Conservation (phyloP, 2,329 filamentous ascomycete genomes). For the Furcasterigmium furcatum region DNA sequence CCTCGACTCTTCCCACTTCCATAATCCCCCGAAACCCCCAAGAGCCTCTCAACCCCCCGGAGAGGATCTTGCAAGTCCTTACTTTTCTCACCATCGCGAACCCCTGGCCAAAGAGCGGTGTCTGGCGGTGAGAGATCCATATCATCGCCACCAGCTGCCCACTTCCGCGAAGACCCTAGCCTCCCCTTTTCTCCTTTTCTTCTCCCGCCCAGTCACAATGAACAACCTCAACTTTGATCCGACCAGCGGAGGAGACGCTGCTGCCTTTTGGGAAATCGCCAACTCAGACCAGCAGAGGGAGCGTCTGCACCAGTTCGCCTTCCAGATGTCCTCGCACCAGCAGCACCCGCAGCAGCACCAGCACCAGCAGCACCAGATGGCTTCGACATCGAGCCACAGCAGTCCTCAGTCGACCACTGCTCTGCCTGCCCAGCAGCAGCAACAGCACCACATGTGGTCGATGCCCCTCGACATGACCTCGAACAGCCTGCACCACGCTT, state of each 20-base stretch:
- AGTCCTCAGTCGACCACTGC: slow-evolving; percentile 11
- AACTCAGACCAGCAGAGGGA: slow-evolving; percentile 18
- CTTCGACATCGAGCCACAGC: slow-evolving; percentile 11
- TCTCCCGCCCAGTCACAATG: slow-evolving; percentile 30
- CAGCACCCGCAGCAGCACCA: slow-evolving; percentile 9
- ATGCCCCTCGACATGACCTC: slow-evolving; percentile 50
- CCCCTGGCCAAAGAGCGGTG: slow-evolving; percentile 36
- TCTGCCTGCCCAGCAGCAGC: slow-evolving; percentile 24
- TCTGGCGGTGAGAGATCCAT: slow-evolving; percentile 26
- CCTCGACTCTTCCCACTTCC: slow-evolving; percentile 3
- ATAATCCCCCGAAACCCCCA: slow-evolving; percentile 5
- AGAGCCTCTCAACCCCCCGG: slow-evolving; percentile 2
- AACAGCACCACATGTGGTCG: slow-evolving; percentile 37
- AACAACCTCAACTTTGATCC: slow-evolving; percentile 59
- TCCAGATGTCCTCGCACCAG: slow-evolving; percentile 33
- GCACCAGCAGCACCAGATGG: slow-evolving; percentile 5
- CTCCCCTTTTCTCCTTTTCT: slow-evolving; percentile 17
- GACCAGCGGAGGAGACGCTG: slow-evolving; percentile 32
- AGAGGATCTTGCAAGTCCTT: slow-evolving; percentile 2
- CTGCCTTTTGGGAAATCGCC: background rate
- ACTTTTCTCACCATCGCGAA: slow-evolving; percentile 5
- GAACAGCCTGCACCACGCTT: slow-evolving; percentile 38
- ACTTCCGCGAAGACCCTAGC: slow-evolving; percentile 3
- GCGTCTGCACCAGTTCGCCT: slow-evolving; percentile 51
- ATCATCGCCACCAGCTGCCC: slow-evolving; percentile 13